A percentile compares a stretch with the other conserved stretches of the same genome.
phyloP scores from a whole-genome alignment of 2,329 filamentous ascomycete species.

The Fusarium xyrophilum region DNA sequence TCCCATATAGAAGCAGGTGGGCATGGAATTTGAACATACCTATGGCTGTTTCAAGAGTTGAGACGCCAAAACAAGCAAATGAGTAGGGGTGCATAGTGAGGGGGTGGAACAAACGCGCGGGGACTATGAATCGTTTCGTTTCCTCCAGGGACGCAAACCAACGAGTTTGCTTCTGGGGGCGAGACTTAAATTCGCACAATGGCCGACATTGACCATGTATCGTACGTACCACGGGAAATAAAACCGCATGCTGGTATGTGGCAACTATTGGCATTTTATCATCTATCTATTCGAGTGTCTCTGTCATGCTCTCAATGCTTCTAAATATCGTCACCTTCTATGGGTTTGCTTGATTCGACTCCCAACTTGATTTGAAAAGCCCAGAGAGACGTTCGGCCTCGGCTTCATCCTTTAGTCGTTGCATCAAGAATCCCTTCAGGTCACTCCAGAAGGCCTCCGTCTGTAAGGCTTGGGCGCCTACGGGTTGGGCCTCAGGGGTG shows the following conservation, averaged over 20 bases:
- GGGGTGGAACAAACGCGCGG: slow-evolving; percentile 20
- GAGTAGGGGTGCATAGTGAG: slow-evolving; percentile 40
- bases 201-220: slow-evolving; percentile 43
- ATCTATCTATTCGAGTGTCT: slow-evolving; percentile 27
- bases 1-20: slow-evolving; percentile 32
- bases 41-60: slow-evolving; percentile 40
- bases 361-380: slow-evolving; percentile 77
- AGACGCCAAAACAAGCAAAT: slow-evolving; percentile 37
- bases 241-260: slow-evolving; percentile 43
- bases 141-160: slow-evolving; percentile 22
- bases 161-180: slow-evolving; percentile 37
- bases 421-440: slow-evolving; percentile 78
- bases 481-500: slow-evolving; percentile 27
- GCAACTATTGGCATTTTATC: slow-evolving; percentile 33
- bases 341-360: slow-evolving; percentile 51
- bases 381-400: slow-evolving; percentile 68
- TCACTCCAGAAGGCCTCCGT: slow-evolving; percentile 86
- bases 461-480: slow-evolving; percentile 68
- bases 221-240: slow-evolving; percentile 43
- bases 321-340: slow-evolving; percentile 20
- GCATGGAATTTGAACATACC: slow-evolving; percentile 40
- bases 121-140: slow-evolving; percentile 32
- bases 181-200: slow-evolving; percentile 42
- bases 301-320: slow-evolving; percentile 17
- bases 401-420: slow-evolving; percentile 75